These are phyloP conservation scores for Hamigera avellanea DNA, from an alignment of 495 filamentous ascomycete species.

Conservation along the genomic window DNA sequence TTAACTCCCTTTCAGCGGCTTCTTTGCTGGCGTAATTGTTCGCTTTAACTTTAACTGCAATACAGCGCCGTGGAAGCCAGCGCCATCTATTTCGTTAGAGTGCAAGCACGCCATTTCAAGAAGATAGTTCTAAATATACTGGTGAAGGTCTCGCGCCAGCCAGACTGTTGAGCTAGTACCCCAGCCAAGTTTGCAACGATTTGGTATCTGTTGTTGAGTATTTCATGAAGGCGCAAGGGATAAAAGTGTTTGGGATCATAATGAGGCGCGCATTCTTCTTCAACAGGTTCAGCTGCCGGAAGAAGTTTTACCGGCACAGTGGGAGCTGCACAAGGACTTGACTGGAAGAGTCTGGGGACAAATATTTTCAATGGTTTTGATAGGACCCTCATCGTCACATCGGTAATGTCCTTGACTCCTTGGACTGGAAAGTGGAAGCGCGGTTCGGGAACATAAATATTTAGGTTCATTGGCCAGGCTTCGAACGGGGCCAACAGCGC, in stretches of 20 bases:
- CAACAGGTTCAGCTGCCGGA: constrained; percentile 5
- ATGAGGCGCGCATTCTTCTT: constrained; percentile 20
- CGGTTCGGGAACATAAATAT: too few species aligned
- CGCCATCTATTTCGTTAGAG: constrained; percentile 9
- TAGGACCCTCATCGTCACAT: too few species aligned
- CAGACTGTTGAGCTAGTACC: constrained; percentile 34
- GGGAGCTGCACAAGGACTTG: neutral
- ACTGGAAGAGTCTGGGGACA: neutral
- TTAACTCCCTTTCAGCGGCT: too few species aligned
- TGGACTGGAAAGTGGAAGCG: too few species aligned
- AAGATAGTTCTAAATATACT: constrained; percentile 10
- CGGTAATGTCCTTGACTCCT: too few species aligned
- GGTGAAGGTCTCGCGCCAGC: constrained; percentile 30
- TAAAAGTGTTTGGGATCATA: constrained; percentile 19
- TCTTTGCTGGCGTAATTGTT: constrained; percentile 14
- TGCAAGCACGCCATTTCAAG: constrained; percentile 3
- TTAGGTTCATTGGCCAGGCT: too few species aligned
- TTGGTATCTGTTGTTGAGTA: constrained; percentile 17
- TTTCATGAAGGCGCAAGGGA: constrained; percentile 16
- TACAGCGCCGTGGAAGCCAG: constrained; percentile 14
- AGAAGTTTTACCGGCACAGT: neutral
- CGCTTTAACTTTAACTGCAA: constrained; percentile 17
- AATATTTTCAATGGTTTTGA: too few species aligned
- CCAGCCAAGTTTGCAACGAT: constrained; percentile 34
- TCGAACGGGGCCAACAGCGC: too few species aligned